Evolutionary conservation across 768 basidiomycete genomes (phyloP), one percentile per base, ranked within the genome.

Genomic region (Tremella mesenterica): DNA sequence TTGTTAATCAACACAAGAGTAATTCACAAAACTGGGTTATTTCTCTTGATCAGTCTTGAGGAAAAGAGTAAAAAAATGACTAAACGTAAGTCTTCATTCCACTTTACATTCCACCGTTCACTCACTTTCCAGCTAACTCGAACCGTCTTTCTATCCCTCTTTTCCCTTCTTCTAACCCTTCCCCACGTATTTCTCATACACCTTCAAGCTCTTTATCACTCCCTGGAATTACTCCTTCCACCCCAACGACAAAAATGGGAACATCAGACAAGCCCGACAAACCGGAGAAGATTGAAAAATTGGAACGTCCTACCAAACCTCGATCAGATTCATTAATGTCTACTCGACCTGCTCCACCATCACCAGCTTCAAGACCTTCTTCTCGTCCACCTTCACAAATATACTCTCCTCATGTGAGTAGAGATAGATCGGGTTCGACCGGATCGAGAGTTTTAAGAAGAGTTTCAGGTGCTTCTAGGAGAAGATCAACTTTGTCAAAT

Each of bases 281-380:
- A n/a, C n/a, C n/a, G n/a, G n/a, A n/a, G n/a, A n/a, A n/a, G n/a
- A n/a, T n/a, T n/a, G n/a, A n/a, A n/a, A n/a, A n/a, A n/a, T n/a
- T n/a, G n/a, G n/a, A n/a, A n/a, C 45, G 18, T 18, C 20, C 44
- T 23, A 29, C 56, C 31, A 46, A 59, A 39, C 27, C 44, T 34
- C 29, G 52, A 28, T 45, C 55, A 28, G 48, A 57, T 23, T 55
- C 53, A 8, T 57, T 64, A 29, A 53, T 58, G 8, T 59, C 65
- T 4, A 54, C 62, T 25, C 58, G 67, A 20, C 63, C 65, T 4
- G 67, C 67, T 8, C 64, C 67, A 20, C 53, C 63, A 3, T 64
- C 65, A 0, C 67, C 67, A 0, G 60, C 63, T 12, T 55, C 61
- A n/a, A 43, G 41, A n/a, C n/a, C n/a, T n/a, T 41, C 38, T 5